Percentiles rank a stretch among this genome's conserved stretches.
phyloP scores from a whole-genome alignment of 2,329 filamentous ascomycete species.

The Xylaria sp. region DNA sequence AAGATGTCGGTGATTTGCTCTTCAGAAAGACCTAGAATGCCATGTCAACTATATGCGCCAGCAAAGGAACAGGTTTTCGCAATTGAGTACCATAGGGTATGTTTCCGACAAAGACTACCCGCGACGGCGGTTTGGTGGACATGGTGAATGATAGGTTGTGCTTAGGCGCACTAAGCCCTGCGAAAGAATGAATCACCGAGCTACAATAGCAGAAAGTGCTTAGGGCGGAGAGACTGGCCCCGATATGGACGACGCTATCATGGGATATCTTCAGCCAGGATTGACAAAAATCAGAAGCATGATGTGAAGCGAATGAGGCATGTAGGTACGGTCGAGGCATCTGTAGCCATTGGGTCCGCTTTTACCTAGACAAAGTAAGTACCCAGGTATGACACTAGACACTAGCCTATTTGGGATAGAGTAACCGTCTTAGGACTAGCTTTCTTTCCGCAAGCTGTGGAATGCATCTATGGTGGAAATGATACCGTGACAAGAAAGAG shows the following conservation, averaged over 20 bases:
- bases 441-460: too few relatives aligned
- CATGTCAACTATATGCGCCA: slow-evolving; percentile 13
- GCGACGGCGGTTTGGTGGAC: slow-evolving; percentile 79
- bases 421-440: too few relatives aligned
- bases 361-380: background rate
- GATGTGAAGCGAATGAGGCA: background rate
- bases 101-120: slow-evolving; percentile 86
- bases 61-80: background rate
- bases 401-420: too few relatives aligned
- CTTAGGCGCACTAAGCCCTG: slow-evolving; percentile 20
- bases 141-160: slow-evolving; percentile 57
- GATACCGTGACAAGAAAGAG: too few relatives aligned
- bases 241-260: background rate
- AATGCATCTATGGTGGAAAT: too few relatives aligned
- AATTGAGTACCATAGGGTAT: slow-evolving; percentile 75
- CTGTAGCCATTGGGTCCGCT: background rate
- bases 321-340: background rate
- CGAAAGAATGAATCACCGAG: slow-evolving; percentile 5
- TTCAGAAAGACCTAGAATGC: slow-evolving; percentile 84
- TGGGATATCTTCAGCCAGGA: background rate
- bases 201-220: background rate
- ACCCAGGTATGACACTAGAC: background rate
- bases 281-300: background rate
- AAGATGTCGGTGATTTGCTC: slow-evolving; percentile 97
- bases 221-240: background rate